phyloP scores from a whole-genome alignment of 2,329 filamentous ascomycete genomes.

The Pseudogymnoascus sp. region DNA sequence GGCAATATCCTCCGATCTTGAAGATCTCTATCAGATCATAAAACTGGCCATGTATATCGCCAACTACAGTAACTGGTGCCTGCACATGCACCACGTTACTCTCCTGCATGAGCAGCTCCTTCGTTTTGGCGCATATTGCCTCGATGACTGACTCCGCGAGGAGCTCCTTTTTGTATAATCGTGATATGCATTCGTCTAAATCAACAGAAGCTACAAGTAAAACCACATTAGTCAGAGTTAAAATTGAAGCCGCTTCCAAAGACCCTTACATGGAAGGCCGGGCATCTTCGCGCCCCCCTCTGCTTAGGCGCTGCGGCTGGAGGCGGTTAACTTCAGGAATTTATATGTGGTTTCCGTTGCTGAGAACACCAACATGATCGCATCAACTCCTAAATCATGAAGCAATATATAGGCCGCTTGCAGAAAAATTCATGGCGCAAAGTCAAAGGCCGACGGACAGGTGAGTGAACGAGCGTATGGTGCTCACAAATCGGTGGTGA shows the following conservation, averaged over 20 bases:
- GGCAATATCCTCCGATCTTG: constrained; percentile 93
- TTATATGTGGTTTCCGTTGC: constrained; percentile 23
- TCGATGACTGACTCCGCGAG: constrained; percentile 97
- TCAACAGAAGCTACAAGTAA: constrained; percentile 72
- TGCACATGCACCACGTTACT: constrained; percentile 98
- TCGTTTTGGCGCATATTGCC: constrained; percentile 98
- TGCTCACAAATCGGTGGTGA: constrained; percentile 6
- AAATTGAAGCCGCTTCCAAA: not conserved
- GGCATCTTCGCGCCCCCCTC: constrained; percentile 39
- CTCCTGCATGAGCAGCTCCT: constrained; percentile 98
- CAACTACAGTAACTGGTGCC: constrained; percentile 92
- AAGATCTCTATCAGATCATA: constrained; percentile 99
- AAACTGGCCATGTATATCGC: constrained; percentile 98
- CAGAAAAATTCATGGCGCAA: constrained; percentile 3
- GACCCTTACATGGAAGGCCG: constrained; percentile 45
- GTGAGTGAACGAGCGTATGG: constrained; percentile 4
- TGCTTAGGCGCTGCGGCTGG: constrained; percentile 16
- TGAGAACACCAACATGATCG: constrained; percentile 29
- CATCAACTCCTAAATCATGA: constrained; percentile 14
- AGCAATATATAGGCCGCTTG: constrained; percentile 3
- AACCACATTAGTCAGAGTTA: constrained; percentile 6
- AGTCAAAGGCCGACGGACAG: not conserved
- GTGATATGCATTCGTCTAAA: constrained; percentile 95
- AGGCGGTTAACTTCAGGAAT: constrained; percentile 21
- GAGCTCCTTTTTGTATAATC: constrained; percentile 93